phyloP scores from a whole-genome alignment of 768 basidiomycete genomes.

The Imleria badia region DNA sequence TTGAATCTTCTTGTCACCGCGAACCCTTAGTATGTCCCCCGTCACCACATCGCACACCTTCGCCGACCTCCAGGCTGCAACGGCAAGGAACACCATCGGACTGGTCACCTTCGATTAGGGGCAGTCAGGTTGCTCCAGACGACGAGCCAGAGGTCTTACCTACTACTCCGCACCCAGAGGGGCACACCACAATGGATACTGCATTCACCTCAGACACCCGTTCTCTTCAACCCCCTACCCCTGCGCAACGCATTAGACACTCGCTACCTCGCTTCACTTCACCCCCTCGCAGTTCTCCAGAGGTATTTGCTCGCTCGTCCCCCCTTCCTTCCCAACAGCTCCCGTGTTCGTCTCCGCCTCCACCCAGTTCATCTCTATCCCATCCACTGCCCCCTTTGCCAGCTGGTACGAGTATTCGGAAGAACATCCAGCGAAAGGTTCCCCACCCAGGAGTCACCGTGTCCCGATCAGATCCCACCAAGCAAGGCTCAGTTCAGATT shows the following conservation, averaged over 20 bases:
- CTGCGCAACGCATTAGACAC: conserved; percentile 24
- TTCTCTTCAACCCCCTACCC: conserved; percentile 29
- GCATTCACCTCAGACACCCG: conserved; percentile 3
- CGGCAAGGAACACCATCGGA: conserved; percentile 31
- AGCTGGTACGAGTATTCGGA: conserved; percentile 16
- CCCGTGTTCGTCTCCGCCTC: conserved; percentile 12
- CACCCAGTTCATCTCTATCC: conserved; percentile 12
- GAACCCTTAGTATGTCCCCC: neutral
- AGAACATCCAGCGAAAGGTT: conserved; percentile 43
- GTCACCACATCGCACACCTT: conserved; percentile 7
- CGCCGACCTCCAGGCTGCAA: conserved; percentile 1
- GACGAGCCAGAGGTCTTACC: conserved; percentile 3
- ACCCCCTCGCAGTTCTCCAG: conserved; percentile 11
- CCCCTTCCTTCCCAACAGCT: conserved; percentile 3
- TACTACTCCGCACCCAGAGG: conserved; percentile 9
- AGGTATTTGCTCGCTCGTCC: neutral
- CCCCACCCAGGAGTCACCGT: conserved; percentile 40
- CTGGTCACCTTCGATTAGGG: conserved; percentile 28
- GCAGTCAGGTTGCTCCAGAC: conserved; percentile 13
- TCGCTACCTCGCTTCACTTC: conserved; percentile 4
- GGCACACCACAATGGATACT: conserved; percentile 2
- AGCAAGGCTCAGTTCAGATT: conserved; percentile 41
- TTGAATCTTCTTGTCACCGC: neutral
- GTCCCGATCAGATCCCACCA: conserved; percentile 30
- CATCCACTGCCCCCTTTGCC: conserved; percentile 6